Evolutionary conservation across 768 basidiomycete species (phyloP), one percentile per base, ranked within the genome.

Genomic region (Hypsizygus marmoreus): DNA sequence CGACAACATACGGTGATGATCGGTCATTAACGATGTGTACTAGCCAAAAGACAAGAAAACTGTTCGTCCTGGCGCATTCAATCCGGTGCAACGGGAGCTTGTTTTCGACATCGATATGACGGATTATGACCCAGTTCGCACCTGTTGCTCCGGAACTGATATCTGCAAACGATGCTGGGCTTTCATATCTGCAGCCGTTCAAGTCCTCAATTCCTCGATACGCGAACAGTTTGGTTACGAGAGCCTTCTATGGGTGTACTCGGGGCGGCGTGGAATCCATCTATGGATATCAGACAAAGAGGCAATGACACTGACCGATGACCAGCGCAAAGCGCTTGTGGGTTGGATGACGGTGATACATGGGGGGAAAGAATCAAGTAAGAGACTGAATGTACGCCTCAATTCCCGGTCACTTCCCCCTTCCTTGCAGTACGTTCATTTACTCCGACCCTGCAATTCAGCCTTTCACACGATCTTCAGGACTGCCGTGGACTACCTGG

Each of bases 81-180:
- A 76, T 33, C 93, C 97, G 0, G 63, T 80, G 25, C 79, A 82
- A 52, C 86, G 97, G 47, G 97, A 98, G 64, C 85, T 99, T 32
- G 95, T 98, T 0, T 97, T 99, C 63, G 97, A 99, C 81, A 97
- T 99, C 63, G 97, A 99, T 68, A 97, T 99, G 97, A 95, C 97
- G 12, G 97, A 99, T 69, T 99, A 98, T 69, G 95, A 99, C 63
- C 75, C 84, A 34, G 81, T 98, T 58, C 85, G 97, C 37, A 97
- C 94, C 1, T 99, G 97, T 67, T 98, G 97, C 70, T 84, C 85
- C 10, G 89, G 81, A 37, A 91, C 93, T 34, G 84, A 80, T 45
- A 95, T 99, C 65, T 99, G 97, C 71, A 79, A 76, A 50, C 79
- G 84, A 30, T 99, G 97, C 67, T 99, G 97, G 97, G 80, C 75